phyloP scores from a whole-genome alignment of 73 alveolate species.

The Paraurostyla sp. region DNA sequence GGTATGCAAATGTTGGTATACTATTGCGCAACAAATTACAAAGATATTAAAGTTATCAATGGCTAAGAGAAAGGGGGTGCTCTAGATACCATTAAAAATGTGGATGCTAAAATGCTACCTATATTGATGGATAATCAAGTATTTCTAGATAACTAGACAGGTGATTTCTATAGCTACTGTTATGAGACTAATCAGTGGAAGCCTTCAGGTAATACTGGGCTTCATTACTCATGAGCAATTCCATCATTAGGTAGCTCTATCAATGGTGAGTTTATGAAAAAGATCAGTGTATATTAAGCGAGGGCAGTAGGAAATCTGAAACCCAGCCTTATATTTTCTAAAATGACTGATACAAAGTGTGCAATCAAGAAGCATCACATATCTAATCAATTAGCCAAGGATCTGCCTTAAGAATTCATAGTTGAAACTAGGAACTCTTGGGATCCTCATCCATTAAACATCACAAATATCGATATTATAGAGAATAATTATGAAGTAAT shows the following conservation, averaged over 20 bases:
- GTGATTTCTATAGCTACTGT: slow-evolving; percentile 91
- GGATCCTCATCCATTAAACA: slow-evolving; percentile 95
- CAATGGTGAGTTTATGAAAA: slow-evolving; percentile 51
- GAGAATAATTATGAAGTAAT: slow-evolving; percentile 80
- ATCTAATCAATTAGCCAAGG: slow-evolving; percentile 81
- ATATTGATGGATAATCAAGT: slow-evolving; percentile 76
- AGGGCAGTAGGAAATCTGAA: background rate
- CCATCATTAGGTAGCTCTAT: slow-evolving; percentile 8
- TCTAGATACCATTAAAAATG: slow-evolving; percentile 71
- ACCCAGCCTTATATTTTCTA: slow-evolving; percentile 44
- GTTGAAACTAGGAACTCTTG: slow-evolving; percentile 88
- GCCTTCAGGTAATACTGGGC: slow-evolving; percentile 94
- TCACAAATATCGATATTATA: slow-evolving; percentile 73
- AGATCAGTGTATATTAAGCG: background rate
- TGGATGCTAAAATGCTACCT: slow-evolving; percentile 60
- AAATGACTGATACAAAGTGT: slow-evolving; percentile 78
- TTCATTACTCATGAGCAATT: slow-evolving; percentile 85
- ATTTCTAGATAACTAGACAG: slow-evolving; percentile 94
- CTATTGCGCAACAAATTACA: slow-evolving; percentile 85
- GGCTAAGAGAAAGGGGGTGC: slow-evolving; percentile 89
- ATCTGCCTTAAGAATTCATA: slow-evolving; percentile 86
- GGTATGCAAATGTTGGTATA: slow-evolving; percentile 90
- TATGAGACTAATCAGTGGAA: slow-evolving; percentile 88
- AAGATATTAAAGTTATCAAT: slow-evolving; percentile 81
- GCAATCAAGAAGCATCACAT: slow-evolving; percentile 80